Conservation (phyloP, 2,329 filamentous ascomycete genomes). For the Nannizziopsis barbatae region DNA sequence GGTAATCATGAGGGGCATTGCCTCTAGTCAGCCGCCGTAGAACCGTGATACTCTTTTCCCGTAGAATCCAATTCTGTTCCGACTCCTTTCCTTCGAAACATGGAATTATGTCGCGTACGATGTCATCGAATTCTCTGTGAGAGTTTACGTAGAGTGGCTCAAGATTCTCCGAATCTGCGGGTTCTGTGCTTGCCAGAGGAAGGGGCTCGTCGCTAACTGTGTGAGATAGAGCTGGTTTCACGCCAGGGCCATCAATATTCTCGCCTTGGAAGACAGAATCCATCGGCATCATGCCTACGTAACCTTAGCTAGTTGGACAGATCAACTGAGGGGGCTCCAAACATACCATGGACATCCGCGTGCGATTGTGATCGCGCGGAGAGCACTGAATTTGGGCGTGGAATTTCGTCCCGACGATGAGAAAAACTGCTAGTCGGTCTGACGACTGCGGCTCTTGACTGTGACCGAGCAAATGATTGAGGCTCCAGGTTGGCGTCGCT, state of each 20-base stretch:
- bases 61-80: conserved; percentile 79
- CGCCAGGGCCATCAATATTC: conserved; percentile 10
- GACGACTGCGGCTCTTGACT: conserved; percentile 17
- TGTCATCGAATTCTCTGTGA: conserved; percentile 75
- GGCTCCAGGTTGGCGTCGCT: conserved; percentile 24
- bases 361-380: conserved; percentile 15
- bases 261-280: conserved; percentile 8
- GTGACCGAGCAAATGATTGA: conserved; percentile 16
- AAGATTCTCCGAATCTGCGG: conserved; percentile 53
- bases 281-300: conserved; percentile 2
- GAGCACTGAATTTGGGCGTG: conserved; percentile 21
- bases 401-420: conserved; percentile 18
- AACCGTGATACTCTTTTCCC: conserved; percentile 69
- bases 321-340: not conserved
- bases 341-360: conserved; percentile 14
- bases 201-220: conserved; percentile 15
- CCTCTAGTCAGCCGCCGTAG: conserved; percentile 69
- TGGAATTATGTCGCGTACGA: conserved; percentile 66
- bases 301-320: not conserved
- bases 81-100: conserved; percentile 80
- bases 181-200: conserved; percentile 9
- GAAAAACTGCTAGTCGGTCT: conserved; percentile 21
- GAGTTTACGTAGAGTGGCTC: conserved; percentile 79
- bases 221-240: conserved; percentile 12
- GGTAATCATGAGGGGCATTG: conserved; percentile 69